Conservation (phyloP, 1,284 basidiomycete genomes). For the Malassezia slooffiae region DNA sequence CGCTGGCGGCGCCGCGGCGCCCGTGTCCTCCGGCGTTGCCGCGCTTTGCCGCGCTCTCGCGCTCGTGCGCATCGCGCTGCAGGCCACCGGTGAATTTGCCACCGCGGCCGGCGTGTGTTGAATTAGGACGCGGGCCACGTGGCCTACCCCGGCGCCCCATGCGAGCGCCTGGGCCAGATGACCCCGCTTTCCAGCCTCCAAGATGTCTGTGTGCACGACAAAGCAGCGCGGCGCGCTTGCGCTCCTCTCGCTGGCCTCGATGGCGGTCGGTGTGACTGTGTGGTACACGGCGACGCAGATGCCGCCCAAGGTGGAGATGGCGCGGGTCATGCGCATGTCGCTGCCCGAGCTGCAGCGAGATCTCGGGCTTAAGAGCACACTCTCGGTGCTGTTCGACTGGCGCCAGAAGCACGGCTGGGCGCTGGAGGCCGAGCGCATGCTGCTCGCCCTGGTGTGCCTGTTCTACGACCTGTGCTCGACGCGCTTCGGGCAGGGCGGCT, state of each 20-base stretch:
- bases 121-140: too few species aligned
- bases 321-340: not conserved
- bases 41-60: too few species aligned
- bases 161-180: too few species aligned
- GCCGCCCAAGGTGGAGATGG: constrained; percentile 7
- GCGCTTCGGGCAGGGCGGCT: constrained; percentile 3
- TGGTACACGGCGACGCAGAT: constrained; percentile 4
- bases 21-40: not conserved
- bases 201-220: too few species aligned
- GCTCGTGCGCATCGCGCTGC: too few species aligned
- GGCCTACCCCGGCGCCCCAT: too few species aligned
- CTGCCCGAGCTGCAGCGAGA: not conserved
- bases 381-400: not conserved
- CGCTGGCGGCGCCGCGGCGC: not conserved
- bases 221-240: not conserved
- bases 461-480: constrained; percentile 4
- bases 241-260: constrained; percentile 1
- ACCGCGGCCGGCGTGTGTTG: too few species aligned
- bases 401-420: not conserved
- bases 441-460: constrained; percentile 4
- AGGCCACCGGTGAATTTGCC: too few species aligned
- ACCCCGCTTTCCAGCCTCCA: too few species aligned
- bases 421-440: constrained; percentile 1
- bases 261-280: constrained; percentile 2
- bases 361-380: too few species aligned